A percentile compares a stretch with the other conserved stretches of the same genome.
phyloP scores from a whole-genome alignment of 176 grass and related monocot genomes.

The Bromus sterilis region DNA sequence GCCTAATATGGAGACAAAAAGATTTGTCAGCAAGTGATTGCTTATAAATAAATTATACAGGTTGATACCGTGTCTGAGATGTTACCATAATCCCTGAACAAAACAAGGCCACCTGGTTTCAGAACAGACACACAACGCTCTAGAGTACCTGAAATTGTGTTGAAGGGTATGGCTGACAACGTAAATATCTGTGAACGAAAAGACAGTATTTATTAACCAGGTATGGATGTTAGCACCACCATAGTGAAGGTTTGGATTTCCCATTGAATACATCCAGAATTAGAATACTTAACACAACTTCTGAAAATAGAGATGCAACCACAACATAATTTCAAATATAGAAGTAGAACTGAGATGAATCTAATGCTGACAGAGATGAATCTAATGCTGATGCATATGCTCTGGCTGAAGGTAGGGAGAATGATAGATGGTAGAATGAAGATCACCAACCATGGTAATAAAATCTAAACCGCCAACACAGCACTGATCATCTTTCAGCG shows the following conservation, averaged over 20 bases:
- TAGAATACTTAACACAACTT: not conserved
- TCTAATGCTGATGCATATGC: not conserved
- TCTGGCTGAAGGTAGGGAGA: conserved; percentile 1
- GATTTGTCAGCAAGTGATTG: not conserved
- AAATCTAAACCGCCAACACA: conserved; percentile 80
- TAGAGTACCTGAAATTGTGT: conserved; percentile 44
- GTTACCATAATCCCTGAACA: conserved; percentile 96
- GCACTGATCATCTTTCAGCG: conserved; percentile 38
- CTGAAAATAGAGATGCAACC: not conserved
- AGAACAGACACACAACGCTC: conserved; percentile 64
- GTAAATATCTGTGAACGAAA: conserved; percentile 77
- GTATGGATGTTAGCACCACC: not conserved
- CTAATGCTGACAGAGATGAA: not conserved
- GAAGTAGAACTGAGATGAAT: not conserved
- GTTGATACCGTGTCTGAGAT: not conserved
- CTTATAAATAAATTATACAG: not conserved
- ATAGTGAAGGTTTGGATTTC: not conserved
- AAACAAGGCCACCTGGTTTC: conserved; percentile 70
- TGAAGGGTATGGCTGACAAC: conserved; percentile 75
- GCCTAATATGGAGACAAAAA: conserved; percentile 27
- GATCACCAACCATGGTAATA: conserved; percentile 60
- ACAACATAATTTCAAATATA: not conserved
- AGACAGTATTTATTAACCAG: not conserved
- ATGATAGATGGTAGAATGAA: not conserved
- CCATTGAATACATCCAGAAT: not conserved